Conservation (phyloP, 345 rosid species). For the Dipteronia sinensis region DNA sequence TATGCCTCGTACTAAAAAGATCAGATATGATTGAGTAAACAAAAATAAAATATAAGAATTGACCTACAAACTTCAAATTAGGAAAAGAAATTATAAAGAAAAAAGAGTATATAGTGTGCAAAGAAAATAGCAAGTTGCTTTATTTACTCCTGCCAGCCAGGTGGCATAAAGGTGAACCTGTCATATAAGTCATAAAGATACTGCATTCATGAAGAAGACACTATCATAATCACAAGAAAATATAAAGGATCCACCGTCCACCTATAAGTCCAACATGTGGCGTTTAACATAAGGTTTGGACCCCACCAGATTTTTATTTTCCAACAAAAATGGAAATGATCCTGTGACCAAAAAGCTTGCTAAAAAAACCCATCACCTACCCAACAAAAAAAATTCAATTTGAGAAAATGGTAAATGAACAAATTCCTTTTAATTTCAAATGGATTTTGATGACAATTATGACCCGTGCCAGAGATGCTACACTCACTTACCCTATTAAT, state of each 20-base stretch:
- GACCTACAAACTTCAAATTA: background rate
- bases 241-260: background rate
- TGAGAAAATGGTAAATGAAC: background rate
- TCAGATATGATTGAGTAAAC: background rate
- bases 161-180: background rate
- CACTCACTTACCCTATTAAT: background rate
- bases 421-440: background rate
- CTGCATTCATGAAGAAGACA: background rate
- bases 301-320: constrained; percentile 6
- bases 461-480: background rate
- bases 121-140: background rate
- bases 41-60: background rate
- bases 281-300: background rate
- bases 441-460: background rate
- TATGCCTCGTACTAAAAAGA: too few species aligned
- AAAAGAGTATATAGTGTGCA: background rate
- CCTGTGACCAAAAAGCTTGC: background rate
- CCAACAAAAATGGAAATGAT: background rate
- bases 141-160: background rate
- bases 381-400: background rate
- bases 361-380: background rate
- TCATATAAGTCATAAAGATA: background rate
- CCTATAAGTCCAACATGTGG: background rate
- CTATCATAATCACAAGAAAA: background rate
- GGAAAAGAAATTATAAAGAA: background rate